These are phyloP conservation scores for Mucor sp. DNA, from an alignment of 371 early-diverging fungal species.

Conservation along the genomic window DNA sequence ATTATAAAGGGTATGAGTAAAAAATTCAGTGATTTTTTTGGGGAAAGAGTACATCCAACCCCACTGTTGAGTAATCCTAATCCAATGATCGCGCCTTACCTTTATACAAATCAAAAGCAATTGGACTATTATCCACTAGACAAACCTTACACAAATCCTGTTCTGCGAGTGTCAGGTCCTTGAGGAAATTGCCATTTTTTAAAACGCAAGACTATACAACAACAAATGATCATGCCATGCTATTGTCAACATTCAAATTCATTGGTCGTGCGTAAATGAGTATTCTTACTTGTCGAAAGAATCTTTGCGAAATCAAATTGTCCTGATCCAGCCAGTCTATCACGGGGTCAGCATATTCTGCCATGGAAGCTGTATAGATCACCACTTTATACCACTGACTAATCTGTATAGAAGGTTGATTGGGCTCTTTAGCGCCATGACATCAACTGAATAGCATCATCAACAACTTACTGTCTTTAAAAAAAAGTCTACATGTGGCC, in stretches of 20 bases:
- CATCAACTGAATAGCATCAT: background rate
- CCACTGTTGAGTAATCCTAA: background rate
- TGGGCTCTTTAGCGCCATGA: no score
- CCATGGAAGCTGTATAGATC: constrained; percentile 97
- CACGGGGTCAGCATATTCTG: constrained; percentile 98
- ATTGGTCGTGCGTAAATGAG: background rate
- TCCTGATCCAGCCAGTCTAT: constrained; percentile 92
- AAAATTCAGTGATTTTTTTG: background rate
- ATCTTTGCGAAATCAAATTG: constrained; percentile 78
- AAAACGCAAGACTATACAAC: constrained; percentile 67
- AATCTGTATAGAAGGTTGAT: constrained; percentile 54
- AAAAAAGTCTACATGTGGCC: constrained; percentile 96
- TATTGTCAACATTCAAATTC: background rate
- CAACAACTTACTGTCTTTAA: constrained; percentile 70
- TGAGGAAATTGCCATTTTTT: constrained; percentile 80
- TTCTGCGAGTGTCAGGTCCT: constrained; percentile 84
- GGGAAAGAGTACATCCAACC: background rate
- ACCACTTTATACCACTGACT: constrained; percentile 97
- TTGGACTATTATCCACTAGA: constrained; percentile 90
- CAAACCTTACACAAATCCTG: constrained; percentile 86
- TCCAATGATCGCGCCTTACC: constrained; percentile 46
- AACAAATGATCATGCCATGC: background rate
- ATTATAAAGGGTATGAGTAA: no score
- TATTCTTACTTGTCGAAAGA: constrained; percentile 78
- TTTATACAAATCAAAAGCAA: constrained; percentile 82